phyloP scores from a whole-genome alignment of 2,329 filamentous ascomycete species.

The Basipetospora chlamydospora region DNA sequence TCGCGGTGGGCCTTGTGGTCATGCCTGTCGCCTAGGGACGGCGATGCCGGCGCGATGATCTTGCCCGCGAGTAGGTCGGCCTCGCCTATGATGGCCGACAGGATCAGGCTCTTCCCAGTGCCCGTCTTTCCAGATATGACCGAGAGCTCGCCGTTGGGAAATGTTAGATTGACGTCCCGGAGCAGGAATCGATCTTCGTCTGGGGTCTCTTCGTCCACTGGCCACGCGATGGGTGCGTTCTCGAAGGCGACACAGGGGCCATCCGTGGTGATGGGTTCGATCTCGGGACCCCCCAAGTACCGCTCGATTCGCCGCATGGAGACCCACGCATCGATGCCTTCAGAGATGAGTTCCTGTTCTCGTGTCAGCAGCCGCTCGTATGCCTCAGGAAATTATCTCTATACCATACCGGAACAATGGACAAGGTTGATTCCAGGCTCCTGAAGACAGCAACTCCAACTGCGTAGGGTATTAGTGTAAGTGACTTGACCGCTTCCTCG shows the following conservation, averaged over 20 bases:
- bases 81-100: slow-evolving; percentile 63
- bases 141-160: slow-evolving; percentile 55
- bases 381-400: too few species aligned
- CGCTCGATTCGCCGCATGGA: slow-evolving; percentile 57
- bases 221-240: slow-evolving; percentile 59
- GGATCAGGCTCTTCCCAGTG: slow-evolving; percentile 60
- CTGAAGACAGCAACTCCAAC: slow-evolving; percentile 60
- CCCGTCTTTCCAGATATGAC: slow-evolving; percentile 67
- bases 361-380: slow-evolving; percentile 55
- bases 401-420: slow-evolving; percentile 61
- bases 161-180: slow-evolving; percentile 47
- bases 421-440: slow-evolving; percentile 56
- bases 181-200: slow-evolving; percentile 50
- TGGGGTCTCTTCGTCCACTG: slow-evolving; percentile 44
- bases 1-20: slow-evolving; percentile 46
- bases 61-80: slow-evolving; percentile 51
- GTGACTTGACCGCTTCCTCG: too few species aligned
- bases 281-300: slow-evolving; percentile 55
- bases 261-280: slow-evolving; percentile 35
- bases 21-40: slow-evolving; percentile 36
- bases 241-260: slow-evolving; percentile 50
- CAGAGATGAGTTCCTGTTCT: slow-evolving; percentile 14
- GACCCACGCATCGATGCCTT: slow-evolving; percentile 52
- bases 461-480: not conserved
- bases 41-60: slow-evolving; percentile 39